Evolutionary conservation across 2,329 filamentous ascomycete species (phyloP), one percentile per base, ranked within the genome.

Genomic region (Fusarium sororula): DNA sequence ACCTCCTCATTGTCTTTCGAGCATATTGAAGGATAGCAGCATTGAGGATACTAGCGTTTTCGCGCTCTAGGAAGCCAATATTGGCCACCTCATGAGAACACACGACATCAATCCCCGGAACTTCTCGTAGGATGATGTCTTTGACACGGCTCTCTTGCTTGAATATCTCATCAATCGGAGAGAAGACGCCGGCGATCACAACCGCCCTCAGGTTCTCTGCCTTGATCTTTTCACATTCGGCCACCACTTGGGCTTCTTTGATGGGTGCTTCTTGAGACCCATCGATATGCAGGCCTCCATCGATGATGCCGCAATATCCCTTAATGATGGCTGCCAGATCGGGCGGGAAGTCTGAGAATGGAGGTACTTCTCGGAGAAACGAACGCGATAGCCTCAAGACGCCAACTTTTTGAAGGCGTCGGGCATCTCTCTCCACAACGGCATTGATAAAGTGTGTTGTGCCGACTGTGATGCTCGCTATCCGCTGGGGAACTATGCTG

Each of bases 371-470:
- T 51, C 28, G 51, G 2, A 74, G 12, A 38, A 54, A 18, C 57
- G 63, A 28, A 42, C 42, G 12, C 7, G 51, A 54, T 4, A 54
- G 51, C 0, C 51, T 54, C 35, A 54, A 26, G 5, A 74, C 63
- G 13, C 38, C 47, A 8, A 74, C 72, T 85, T 85, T 42, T 76
- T 87, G 78, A 3, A 85, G 37, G 80, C 7, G 79, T 60, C 22
- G 79, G 78, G 66, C 87, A 86, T 66, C 63, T 26, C 84, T 79
- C 77, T 88, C 85, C 1, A 89, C 80, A 5, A 89, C 84, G 26
- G 87, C 87, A 67, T 89, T 89, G 72, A 89, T 82, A 70, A 89
- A 89, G 63, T 88, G 86, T 4, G 87, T 88, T 7, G 85, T 86
- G 50, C 85, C 85, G 82, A 84, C 26, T 86, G 81, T 63, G 82